Percentiles rank a stretch among this genome's conserved stretches.
phyloP scores from a whole-genome alignment of 495 filamentous ascomycete species.

The Penicillium argentinense region DNA sequence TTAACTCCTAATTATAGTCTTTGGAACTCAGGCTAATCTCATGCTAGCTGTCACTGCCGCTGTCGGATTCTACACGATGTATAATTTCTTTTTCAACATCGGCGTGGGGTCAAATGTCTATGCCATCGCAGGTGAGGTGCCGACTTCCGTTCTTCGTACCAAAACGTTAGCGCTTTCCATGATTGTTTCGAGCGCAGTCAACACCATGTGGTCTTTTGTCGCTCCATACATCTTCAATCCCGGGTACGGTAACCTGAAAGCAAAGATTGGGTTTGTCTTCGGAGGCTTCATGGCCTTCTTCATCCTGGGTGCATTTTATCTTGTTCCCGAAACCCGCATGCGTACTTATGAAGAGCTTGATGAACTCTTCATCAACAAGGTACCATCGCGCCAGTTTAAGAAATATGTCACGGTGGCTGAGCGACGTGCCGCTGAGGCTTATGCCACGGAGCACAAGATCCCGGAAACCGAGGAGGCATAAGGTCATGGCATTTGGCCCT shows the following conservation, averaged over 20 bases:
- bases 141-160: not conserved
- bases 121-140: slow-evolving; percentile 4
- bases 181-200: not conserved
- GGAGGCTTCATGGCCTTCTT: not conserved
- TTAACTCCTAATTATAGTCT: not conserved
- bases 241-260: slow-evolving; percentile 1
- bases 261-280: slow-evolving; percentile 8
- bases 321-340: slow-evolving; percentile 1
- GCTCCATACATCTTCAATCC: slow-evolving; percentile 6
- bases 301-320: not conserved
- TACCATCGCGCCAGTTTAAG: not conserved
- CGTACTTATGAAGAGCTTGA: slow-evolving; percentile 7
- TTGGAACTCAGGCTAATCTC: no score
- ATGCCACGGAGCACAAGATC: not conserved
- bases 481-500: no score
- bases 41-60: not conserved
- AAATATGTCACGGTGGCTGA: not conserved
- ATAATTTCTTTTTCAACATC: slow-evolving; percentile 4
- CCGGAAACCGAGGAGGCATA: not conserved
- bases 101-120: slow-evolving; percentile 9
- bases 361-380: slow-evolving; percentile 4
- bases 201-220: slow-evolving; percentile 10
- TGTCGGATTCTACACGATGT: slow-evolving; percentile 11
- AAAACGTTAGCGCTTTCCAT: not conserved
- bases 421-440: slow-evolving; percentile 1